phyloP scores from a whole-genome alignment of 257 asterid species.

The Petunia secreta region DNA sequence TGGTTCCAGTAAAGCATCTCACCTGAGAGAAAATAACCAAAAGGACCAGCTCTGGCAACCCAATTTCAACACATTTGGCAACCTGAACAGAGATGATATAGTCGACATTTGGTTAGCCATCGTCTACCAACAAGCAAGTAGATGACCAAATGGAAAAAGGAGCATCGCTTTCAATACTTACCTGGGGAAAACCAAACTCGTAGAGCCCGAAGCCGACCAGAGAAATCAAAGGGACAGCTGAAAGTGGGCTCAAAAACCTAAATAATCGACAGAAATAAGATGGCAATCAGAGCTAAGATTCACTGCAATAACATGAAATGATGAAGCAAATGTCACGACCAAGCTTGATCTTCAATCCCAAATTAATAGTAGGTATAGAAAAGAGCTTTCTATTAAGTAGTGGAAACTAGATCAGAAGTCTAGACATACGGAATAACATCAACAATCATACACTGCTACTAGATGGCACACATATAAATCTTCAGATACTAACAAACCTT shows the following conservation, averaged over 20 bases:
- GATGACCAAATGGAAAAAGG: background rate
- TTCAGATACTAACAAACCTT: slow-evolving; percentile 47
- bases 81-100: slow-evolving; percentile 51
- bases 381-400: background rate
- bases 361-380: background rate
- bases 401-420: background rate
- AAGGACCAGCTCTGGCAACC: slow-evolving; percentile 83
- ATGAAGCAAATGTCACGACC: background rate
- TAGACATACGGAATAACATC: background rate
- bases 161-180: slow-evolving; percentile 37
- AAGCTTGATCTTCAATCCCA: background rate
- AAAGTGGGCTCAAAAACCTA: slow-evolving; percentile 77
- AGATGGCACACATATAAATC: background rate
- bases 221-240: slow-evolving; percentile 77
- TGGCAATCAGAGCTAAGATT: background rate
- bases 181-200: slow-evolving; percentile 85
- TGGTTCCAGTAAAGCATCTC: slow-evolving; percentile 28
- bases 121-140: background rate
- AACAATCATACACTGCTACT: background rate
- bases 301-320: background rate
- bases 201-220: slow-evolving; percentile 78
- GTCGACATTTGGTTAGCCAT: slow-evolving; percentile 10
- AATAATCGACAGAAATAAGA: slow-evolving; percentile 2
- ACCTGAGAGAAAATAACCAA: slow-evolving; percentile 78
- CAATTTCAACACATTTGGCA: slow-evolving; percentile 85